Conservation (phyloP, 371 early-diverging fungal species). For the Mortierella sp. region DNA sequence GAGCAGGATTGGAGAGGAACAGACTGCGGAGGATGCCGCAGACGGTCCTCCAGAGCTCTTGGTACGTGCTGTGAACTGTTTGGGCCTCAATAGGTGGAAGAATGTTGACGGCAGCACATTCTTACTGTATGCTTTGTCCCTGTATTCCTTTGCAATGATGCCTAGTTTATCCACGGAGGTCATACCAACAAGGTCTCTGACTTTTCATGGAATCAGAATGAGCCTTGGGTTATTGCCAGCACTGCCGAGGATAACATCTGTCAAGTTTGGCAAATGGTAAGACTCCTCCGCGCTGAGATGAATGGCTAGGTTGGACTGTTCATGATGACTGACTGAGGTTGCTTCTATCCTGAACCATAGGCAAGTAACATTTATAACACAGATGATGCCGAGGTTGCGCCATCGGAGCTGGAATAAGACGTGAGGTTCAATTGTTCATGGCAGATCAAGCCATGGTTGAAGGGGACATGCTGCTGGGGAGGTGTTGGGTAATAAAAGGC, state of each 20-base stretch:
- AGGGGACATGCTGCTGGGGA: background rate
- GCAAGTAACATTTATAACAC: conserved; percentile 56
- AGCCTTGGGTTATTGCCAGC: conserved; percentile 95
- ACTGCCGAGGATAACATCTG: conserved; percentile 97
- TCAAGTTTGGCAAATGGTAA: conserved; percentile 99
- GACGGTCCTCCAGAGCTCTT: conserved; percentile 99
- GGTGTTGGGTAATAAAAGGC: too few relatives aligned
- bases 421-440: background rate
- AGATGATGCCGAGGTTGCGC: conserved; percentile 54
- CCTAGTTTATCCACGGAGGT: conserved; percentile 97
- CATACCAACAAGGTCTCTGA: conserved; percentile 98
- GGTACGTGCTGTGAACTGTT: conserved; percentile 56
- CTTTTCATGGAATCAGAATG: conserved; percentile 96
- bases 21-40: conserved; percentile 95
- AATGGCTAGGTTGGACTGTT: too few relatives aligned
- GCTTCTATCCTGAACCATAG: conserved; percentile 9
- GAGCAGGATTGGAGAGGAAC: conserved; percentile 92
- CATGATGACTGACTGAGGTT: too few relatives aligned
- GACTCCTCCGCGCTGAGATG: conserved; percentile 5
- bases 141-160: background rate
- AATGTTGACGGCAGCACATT: too few relatives aligned
- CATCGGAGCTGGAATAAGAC: conserved; percentile 47
- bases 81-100: too few relatives aligned
- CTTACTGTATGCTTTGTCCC: conserved; percentile 1
- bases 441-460: background rate